Base-by-base conservation (phyloP, 1,284 basidiomycete species). In the Thecaphora thlaspeos region DNA sequence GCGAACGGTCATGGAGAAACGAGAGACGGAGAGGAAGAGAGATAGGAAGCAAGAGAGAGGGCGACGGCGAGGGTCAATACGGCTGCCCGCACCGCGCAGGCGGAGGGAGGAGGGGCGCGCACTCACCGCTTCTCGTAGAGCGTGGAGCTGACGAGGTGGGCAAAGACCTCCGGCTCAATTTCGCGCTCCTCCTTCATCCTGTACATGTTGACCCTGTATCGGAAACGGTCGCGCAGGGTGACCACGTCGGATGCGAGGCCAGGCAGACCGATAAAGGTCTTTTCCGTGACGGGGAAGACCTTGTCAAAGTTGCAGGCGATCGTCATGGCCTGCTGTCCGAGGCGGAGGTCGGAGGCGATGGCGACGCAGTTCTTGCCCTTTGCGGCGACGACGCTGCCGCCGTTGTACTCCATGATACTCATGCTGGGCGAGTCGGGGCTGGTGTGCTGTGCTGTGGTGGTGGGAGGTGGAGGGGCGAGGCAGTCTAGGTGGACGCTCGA, bases 361-460 rank as follows among this genome's bases (percentile, higher is more conserved):
- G 94, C 95, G 55, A 99, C 95, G 79, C 95, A 99, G 76, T 93
- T 90, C 82, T 97, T 97, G 64, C 95, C 95, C 60, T 88, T 88
- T 92, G 98, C 98, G 81, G 95, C 95, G 80, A 99, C 85, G 73
- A 95, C 91, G 80, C 91, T 95, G 81, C 95, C 95, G 81, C 91
- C 91, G 83, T 93, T 93, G 68, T 86, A 84, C 81, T 90, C 84
- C 88, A 76, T 73, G 43, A 74, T 70, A 55, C 69, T 72, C 75
- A 75, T 73, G 49, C 19, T 66, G 58, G 37, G 52, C 48, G 43
- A 18, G 10, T 30, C 3, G 24, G 26, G 32, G 21, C 12, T 10
- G 14, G 23, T 15, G 19, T 12, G 12, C 12, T 10, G 11, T 22
- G 17, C 15, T 22, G 15, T n/a, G 40, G 24, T n/a, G 22, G 23